A percentile compares a stretch with the other conserved stretches of the same genome.
These are phyloP conservation scores for Neodidymelliopsis sp. DNA, from an alignment of 2,329 filamentous ascomycete species.

Conservation along the genomic window DNA sequence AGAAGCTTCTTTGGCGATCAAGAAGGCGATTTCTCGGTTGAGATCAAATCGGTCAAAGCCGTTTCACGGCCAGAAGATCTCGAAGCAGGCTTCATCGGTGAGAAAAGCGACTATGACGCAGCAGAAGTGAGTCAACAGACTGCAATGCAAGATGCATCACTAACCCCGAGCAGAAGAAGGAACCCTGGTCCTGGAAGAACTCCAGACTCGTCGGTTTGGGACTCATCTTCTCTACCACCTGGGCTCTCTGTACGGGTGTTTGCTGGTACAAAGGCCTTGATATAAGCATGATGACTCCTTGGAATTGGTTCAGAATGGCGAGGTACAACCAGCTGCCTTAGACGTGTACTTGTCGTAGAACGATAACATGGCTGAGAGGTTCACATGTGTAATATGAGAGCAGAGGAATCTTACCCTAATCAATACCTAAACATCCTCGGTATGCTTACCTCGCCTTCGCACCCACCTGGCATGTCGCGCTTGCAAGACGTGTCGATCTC, in stretches of 20 bases:
- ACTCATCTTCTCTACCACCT: conserved; percentile 31
- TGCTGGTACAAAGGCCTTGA: conserved; percentile 37
- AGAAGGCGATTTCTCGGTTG: conserved; percentile 70
- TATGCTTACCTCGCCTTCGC: background rate
- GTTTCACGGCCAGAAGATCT: conserved; percentile 35
- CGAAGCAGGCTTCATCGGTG: conserved; percentile 32
- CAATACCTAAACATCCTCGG: too few relatives aligned
- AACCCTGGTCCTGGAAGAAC: conserved; percentile 37
- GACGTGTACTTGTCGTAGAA: too few relatives aligned
- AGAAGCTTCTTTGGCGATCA: conserved; percentile 81
- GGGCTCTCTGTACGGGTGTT: conserved; percentile 30
- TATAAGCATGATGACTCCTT: conserved; percentile 31
- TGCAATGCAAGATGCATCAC: background rate
- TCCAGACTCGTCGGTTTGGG: conserved; percentile 35
- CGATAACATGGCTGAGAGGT: too few relatives aligned
- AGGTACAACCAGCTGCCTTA: conserved; percentile 10
- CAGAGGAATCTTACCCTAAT: too few relatives aligned
- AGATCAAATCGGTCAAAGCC: conserved; percentile 64
- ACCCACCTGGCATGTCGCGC: background rate
- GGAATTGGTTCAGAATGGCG: conserved; percentile 27
- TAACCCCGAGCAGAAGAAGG: conserved; percentile 20
- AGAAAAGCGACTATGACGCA: conserved; percentile 10
- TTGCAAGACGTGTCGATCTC: background rate
- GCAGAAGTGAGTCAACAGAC: background rate
- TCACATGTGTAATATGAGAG: too few relatives aligned